These are phyloP conservation scores for Verticillium longisporum DNA, from an alignment of 2,329 filamentous ascomycete genomes.

Conservation along the genomic window DNA sequence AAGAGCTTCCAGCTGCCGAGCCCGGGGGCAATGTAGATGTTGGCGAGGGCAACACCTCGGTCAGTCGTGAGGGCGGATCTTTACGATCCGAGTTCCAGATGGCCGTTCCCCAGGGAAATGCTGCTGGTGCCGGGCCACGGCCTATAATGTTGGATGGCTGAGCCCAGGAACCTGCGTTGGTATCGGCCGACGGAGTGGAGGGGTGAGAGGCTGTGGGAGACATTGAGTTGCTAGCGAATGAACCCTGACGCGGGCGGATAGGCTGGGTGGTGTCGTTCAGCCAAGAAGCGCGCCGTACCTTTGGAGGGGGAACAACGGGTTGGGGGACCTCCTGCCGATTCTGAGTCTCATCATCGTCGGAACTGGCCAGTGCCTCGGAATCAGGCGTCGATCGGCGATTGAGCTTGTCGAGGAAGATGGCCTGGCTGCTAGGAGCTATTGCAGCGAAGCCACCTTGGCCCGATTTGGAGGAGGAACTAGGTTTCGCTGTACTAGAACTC, in stretches of 20 bases:
- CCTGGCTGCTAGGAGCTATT: slow-evolving; percentile 51
- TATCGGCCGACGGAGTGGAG: slow-evolving; percentile 64
- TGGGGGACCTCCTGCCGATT: slow-evolving; percentile 46
- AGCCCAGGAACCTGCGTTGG: slow-evolving; percentile 45
- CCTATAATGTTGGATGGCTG: slow-evolving; percentile 38
- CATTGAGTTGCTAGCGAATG: slow-evolving; percentile 70
- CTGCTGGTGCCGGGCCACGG: slow-evolving; percentile 36
- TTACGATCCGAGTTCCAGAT: slow-evolving; percentile 79
- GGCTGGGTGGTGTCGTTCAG: slow-evolving; percentile 71
- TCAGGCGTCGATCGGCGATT: slow-evolving; percentile 83
- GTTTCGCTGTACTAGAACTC: slow-evolving; percentile 44
- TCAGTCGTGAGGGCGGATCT: slow-evolving; percentile 66
- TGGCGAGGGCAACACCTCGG: slow-evolving; percentile 69
- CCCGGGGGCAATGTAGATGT: slow-evolving; percentile 52
- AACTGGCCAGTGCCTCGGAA: slow-evolving; percentile 87
- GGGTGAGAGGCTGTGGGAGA: slow-evolving; percentile 76
- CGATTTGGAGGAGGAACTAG: slow-evolving; percentile 43
- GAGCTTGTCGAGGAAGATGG: slow-evolving; percentile 66
- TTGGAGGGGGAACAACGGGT: slow-evolving; percentile 42
- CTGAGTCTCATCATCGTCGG: slow-evolving; percentile 81
- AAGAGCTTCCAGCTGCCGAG: slow-evolving; percentile 30
- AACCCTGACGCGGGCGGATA: slow-evolving; percentile 64
- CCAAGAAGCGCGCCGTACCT: slow-evolving; percentile 73
- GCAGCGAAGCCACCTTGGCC: slow-evolving; percentile 37
- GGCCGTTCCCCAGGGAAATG: slow-evolving; percentile 70